Conservation (phyloP, 169 alveolate genomes). For the Eimeria maxima region DNA sequence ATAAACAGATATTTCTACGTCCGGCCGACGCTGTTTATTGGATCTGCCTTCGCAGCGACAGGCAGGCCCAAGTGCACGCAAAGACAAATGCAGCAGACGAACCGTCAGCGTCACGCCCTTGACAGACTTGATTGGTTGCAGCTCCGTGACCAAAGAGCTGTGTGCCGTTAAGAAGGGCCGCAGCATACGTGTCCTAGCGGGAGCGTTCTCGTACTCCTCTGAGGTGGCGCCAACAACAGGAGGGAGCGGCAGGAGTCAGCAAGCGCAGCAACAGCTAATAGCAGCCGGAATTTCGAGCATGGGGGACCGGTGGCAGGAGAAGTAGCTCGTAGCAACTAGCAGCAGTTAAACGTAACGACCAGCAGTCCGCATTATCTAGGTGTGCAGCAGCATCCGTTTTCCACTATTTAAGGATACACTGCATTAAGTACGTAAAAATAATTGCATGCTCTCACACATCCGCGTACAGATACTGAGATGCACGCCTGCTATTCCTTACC, state of each 20-base stretch:
- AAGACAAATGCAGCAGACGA: conserved; percentile 1
- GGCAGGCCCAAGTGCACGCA: neutral
- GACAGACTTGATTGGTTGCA: conserved; percentile 15
- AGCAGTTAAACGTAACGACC: neutral
- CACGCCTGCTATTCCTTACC: neutral
- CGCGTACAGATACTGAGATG: neutral
- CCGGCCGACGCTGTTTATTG: neutral
- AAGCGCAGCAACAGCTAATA: neutral
- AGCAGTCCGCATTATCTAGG: neutral
- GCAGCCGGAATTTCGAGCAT: neutral
- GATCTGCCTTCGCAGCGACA: neutral
- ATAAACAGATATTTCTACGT: neutral
- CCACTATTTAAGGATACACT: neutral
- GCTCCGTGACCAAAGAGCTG: neutral
- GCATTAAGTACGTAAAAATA: no score
- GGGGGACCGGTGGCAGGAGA: conserved; percentile 8
- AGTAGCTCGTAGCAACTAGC: neutral
- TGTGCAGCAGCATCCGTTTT: neutral
- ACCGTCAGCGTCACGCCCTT: conserved; percentile 60
- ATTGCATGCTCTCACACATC: neutral
- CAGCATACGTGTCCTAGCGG: conserved; percentile 1
- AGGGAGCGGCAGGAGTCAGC: neutral
- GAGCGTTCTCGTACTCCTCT: conserved; percentile 29
- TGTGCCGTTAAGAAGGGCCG: conserved; percentile 33
- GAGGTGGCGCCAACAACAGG: neutral